Conservation (phyloP, 805 yeast genomes). For the Starmerella potacharoeniae region DNA sequence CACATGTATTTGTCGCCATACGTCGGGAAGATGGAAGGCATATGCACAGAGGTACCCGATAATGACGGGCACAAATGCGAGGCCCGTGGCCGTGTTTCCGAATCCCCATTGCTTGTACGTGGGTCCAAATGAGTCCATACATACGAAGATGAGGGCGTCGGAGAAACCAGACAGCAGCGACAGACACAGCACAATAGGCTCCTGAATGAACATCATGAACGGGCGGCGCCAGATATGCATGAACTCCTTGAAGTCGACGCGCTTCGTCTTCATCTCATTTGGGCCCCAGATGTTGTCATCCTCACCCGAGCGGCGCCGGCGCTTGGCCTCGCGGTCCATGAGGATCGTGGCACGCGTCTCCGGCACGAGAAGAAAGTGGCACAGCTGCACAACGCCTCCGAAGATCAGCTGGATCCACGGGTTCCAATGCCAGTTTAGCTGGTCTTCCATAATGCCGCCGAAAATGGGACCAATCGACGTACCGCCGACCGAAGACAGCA, state of each 20-base stretch:
- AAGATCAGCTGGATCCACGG: constrained; percentile 47
- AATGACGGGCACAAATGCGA: constrained; percentile 29
- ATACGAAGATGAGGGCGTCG: constrained; percentile 33
- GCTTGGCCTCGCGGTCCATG: constrained; percentile 32
- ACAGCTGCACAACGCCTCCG: constrained; percentile 37
- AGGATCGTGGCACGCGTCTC: constrained; percentile 32
- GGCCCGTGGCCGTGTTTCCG: constrained; percentile 25
- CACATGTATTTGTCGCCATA: constrained; percentile 27
- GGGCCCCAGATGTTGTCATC: constrained; percentile 33
- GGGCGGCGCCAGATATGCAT: constrained; percentile 30
- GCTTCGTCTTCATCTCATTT: constrained; percentile 12
- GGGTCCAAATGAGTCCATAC: constrained; percentile 30
- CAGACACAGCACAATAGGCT: constrained; percentile 33
- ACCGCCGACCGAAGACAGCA: constrained; percentile 42
- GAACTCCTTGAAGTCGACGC: constrained; percentile 10
- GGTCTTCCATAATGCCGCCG: constrained; percentile 44
- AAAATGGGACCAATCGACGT: constrained; percentile 38
- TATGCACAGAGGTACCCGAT: constrained; percentile 32
- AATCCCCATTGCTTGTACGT: constrained; percentile 32
- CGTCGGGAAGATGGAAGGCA: constrained; percentile 28
- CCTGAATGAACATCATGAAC: constrained; percentile 31
- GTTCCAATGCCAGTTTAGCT: constrained; percentile 51
- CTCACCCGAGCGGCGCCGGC: constrained; percentile 30
- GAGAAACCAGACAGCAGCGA: constrained; percentile 33
- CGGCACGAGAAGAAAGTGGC: constrained; percentile 30